Conservation (phyloP, 2,329 filamentous ascomycete species). For the Paraconiothyrium brasiliense region DNA sequence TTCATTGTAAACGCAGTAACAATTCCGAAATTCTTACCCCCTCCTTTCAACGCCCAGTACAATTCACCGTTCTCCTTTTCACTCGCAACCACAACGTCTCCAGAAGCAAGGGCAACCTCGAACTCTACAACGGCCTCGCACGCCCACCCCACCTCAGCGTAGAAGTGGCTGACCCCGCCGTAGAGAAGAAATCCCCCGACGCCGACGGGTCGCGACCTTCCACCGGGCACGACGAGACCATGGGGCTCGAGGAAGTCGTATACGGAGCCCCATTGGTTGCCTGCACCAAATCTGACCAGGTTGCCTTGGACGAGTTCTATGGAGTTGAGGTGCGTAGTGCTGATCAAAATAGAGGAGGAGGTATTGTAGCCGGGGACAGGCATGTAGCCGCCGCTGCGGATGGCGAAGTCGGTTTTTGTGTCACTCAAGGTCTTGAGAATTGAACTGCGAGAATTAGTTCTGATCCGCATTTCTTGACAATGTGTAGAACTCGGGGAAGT, state of each 20-base stretch:
- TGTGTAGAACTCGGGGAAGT: no score
- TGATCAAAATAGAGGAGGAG: slow-evolving; percentile 20
- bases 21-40: slow-evolving; percentile 28
- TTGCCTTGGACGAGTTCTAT: background rate
- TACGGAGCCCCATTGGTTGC: slow-evolving; percentile 4
- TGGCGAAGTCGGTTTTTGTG: slow-evolving; percentile 8
- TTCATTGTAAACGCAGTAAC: slow-evolving; percentile 18
- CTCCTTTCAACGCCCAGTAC: slow-evolving; percentile 42
- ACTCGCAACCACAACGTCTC: slow-evolving; percentile 20
- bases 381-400: slow-evolving; percentile 17
- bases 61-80: slow-evolving; percentile 20
- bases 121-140: slow-evolving; percentile 24
- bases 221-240: slow-evolving; percentile 9
- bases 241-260: slow-evolving; percentile 10
- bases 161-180: slow-evolving; percentile 8
- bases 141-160: slow-evolving; percentile 13
- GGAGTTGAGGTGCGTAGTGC: background rate
- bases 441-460: background rate
- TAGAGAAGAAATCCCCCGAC: slow-evolving; percentile 7
- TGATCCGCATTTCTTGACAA: background rate
- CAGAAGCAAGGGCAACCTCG: slow-evolving; percentile 47
- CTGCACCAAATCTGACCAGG: slow-evolving; percentile 1
- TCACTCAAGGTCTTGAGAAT: background rate
- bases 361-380: slow-evolving; percentile 14
- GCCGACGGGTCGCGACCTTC: background rate